Percentiles rank a stretch among this genome's conserved stretches.
These are phyloP conservation scores for Dissophora globulifera DNA, from an alignment of 192 early-diverging fungal genomes.

Conservation along the genomic window DNA sequence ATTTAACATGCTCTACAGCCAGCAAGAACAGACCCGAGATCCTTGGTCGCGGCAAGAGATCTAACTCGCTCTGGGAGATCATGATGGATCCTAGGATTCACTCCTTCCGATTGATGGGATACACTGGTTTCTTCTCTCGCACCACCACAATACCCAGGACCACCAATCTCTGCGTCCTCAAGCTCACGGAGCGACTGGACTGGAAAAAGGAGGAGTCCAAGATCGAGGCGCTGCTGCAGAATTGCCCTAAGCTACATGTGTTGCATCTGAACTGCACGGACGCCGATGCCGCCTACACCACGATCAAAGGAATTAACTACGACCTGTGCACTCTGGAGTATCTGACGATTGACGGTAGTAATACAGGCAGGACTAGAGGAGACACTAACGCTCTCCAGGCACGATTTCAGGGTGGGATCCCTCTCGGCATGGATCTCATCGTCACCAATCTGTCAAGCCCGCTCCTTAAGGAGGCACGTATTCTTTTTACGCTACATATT, in stretches of 20 bases:
- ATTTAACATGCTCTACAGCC: background rate
- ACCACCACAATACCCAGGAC: background rate
- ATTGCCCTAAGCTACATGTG: background rate
- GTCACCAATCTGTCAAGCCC: too few relatives aligned
- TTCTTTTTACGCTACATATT: too few relatives aligned
- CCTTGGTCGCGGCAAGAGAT: conserved; percentile 1
- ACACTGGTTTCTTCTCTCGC: conserved; percentile 5
- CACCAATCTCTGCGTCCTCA: background rate
- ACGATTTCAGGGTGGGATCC: too few relatives aligned
- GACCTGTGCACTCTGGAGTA: too few relatives aligned
- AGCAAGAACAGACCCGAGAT: background rate
- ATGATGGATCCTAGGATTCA: background rate
- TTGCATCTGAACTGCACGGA: background rate
- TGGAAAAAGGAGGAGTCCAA: conserved; percentile 5
- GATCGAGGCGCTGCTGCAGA: background rate
- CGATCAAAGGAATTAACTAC: background rate
- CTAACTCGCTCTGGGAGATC: conserved; percentile 8
- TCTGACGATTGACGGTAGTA: too few relatives aligned
- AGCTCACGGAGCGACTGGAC: conserved; percentile 5
- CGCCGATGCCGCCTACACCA: background rate
- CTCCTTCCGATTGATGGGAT: background rate
- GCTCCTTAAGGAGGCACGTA: too few relatives aligned
- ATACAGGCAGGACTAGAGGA: too few relatives aligned
- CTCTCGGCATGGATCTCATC: too few relatives aligned
- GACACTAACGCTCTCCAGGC: too few relatives aligned